phyloP scores from a whole-genome alignment of 805 yeast genomes.

The Teunomyces tritomae region DNA sequence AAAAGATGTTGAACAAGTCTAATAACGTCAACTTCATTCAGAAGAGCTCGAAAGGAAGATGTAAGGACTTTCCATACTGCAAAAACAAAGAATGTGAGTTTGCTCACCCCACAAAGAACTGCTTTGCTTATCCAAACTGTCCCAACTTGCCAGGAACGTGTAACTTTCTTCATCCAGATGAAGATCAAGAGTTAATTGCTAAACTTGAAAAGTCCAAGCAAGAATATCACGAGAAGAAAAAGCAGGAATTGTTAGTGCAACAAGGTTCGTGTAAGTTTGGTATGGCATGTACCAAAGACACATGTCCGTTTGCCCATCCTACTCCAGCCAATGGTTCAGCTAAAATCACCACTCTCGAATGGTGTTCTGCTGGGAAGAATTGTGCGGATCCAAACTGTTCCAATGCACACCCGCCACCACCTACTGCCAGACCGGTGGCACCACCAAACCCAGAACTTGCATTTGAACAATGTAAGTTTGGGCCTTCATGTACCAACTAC shows the following conservation, averaged over 20 bases:
- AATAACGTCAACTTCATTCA: slow-evolving; percentile 37
- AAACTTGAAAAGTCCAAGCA: slow-evolving; percentile 63
- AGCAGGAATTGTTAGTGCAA: slow-evolving; percentile 26
- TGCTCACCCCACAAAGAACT: slow-evolving; percentile 77
- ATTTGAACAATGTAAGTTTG: slow-evolving; percentile 82
- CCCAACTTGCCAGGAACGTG: slow-evolving; percentile 80
- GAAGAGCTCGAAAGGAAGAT: slow-evolving; percentile 58
- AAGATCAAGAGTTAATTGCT: slow-evolving; percentile 71
- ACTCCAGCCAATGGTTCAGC: slow-evolving; percentile 80
- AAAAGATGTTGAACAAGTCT: slow-evolving; percentile 39
- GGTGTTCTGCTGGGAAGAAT: slow-evolving; percentile 72
- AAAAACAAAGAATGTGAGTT: slow-evolving; percentile 64
- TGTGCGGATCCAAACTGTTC: slow-evolving; percentile 64
- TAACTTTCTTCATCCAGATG: slow-evolving; percentile 77
- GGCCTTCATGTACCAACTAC: slow-evolving; percentile 69
- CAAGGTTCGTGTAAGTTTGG: slow-evolving; percentile 73
- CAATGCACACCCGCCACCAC: slow-evolving; percentile 81
- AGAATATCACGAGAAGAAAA: slow-evolving; percentile 44
- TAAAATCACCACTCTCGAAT: slow-evolving; percentile 60
- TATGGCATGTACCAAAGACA: slow-evolving; percentile 66
- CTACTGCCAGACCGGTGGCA: slow-evolving; percentile 33
- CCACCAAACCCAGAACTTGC: slow-evolving; percentile 41
- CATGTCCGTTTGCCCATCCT: slow-evolving; percentile 90
- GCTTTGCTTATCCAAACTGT: slow-evolving; percentile 76
- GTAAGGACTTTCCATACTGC: slow-evolving; percentile 72